These are phyloP conservation scores for Blastomyces silverae DNA, from an alignment of 2,329 filamentous ascomycete species.

Conservation along the genomic window DNA sequence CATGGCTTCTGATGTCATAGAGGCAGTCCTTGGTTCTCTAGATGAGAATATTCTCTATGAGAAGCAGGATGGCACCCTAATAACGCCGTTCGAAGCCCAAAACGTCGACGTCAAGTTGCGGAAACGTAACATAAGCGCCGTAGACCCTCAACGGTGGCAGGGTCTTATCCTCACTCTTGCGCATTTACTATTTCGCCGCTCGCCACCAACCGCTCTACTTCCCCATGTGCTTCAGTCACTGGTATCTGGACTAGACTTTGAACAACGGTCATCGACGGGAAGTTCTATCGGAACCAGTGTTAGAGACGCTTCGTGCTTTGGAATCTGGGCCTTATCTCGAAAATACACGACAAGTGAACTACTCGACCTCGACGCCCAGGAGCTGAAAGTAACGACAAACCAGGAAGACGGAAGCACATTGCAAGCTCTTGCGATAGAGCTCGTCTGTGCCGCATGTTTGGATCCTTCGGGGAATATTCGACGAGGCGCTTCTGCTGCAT, in stretches of 20 bases:
- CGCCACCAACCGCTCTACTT: slow-evolving; percentile 64
- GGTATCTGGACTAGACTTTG: slow-evolving; percentile 74
- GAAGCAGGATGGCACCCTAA: slow-evolving; percentile 38
- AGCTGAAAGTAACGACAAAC: slow-evolving; percentile 28
- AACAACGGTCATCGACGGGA: slow-evolving; percentile 81
- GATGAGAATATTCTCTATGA: slow-evolving; percentile 57
- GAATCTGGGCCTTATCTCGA: slow-evolving; percentile 84
- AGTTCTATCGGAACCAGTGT: slow-evolving; percentile 81
- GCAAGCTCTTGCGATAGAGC: slow-evolving; percentile 71
- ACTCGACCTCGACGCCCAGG: slow-evolving; percentile 48
- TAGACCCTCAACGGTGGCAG: slow-evolving; percentile 83
- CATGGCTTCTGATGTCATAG: slow-evolving; percentile 80
- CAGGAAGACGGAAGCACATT: slow-evolving; percentile 46
- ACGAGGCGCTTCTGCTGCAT: slow-evolving; percentile 80
- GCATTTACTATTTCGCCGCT: slow-evolving; percentile 77
- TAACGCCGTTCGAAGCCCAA: slow-evolving; percentile 33
- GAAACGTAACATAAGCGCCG: slow-evolving; percentile 59
- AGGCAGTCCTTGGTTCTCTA: slow-evolving; percentile 68
- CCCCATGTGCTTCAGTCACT: slow-evolving; percentile 69
- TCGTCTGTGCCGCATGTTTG: slow-evolving; percentile 73
- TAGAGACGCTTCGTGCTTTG: slow-evolving; percentile 90
- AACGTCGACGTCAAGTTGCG: slow-evolving; percentile 35
- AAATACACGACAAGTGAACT: slow-evolving; percentile 79
- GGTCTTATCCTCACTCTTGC: slow-evolving; percentile 81
- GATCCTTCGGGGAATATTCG: slow-evolving; percentile 92